Base-by-base conservation (phyloP, 208 protist species). In the Vickermania spadyakhi region DNA sequence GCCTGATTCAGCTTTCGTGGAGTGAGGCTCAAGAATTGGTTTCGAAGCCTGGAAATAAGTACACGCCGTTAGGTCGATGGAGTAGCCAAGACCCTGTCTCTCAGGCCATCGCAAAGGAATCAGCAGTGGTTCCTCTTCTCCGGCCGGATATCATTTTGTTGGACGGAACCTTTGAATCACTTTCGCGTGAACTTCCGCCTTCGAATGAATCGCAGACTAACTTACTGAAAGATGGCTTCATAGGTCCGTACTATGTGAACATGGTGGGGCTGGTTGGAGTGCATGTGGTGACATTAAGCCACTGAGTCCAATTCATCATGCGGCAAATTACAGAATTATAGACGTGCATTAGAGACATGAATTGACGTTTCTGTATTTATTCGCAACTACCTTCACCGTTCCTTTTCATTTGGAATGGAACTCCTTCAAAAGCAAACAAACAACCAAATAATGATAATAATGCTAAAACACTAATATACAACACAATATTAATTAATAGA, bases 181-280 rank as follows among this genome's bases (percentile, higher is more conserved):
- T 66, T 50, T 31, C 22, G 53, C 22, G 30, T 28, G 51, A 49
- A 23, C 28, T 66, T 50, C 31, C 22, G 53, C 22, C 31, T 28
- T 51, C 31, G 27, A 52, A 29, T 27, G 30, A 0, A 29, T 45
- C 3, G 21, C 49, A 25, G 25, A 50, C 27, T 25, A n/a, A 51
- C n/a, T 42, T 79, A 28, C 55, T 86, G 54, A 58, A 63, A 26
- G 75, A 82, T 64, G 75, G 66, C 25, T 76, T 82, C 76, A 77
- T 92, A 51, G 85, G 85, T 1, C 61, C 77, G 0, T 89, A 86
- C 56, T 85, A 82, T 54, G 73, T 72, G 1, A 67, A 65, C 4
- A 77, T 86, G 75, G 79, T 73, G 2, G 85, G 81, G 3, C 71
- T 86, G 21, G 74, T 92, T 26, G 85, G 81, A 5, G 74, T 92